These are phyloP conservation scores for Coprinopsis marcescibilis DNA, from an alignment of 768 basidiomycete species.

Conservation along the genomic window DNA sequence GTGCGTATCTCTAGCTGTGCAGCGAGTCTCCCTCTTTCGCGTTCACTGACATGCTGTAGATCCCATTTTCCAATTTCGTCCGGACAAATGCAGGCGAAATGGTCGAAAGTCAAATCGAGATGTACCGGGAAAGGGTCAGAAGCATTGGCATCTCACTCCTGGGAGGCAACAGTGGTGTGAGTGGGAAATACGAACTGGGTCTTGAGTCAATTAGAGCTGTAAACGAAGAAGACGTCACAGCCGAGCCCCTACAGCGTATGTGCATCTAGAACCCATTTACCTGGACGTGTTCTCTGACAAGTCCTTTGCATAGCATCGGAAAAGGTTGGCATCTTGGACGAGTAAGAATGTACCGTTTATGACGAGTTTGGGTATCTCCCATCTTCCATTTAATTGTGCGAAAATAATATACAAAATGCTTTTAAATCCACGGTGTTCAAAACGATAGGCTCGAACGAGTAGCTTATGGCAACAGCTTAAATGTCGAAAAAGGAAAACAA, in stretches of 20 bases:
- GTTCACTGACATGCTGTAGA: conserved; percentile 34
- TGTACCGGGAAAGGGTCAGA: conserved; percentile 70
- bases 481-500: neutral
- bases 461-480: neutral
- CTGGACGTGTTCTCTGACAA: no score
- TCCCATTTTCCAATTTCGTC: conserved; percentile 75
- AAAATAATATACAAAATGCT: conserved; percentile 9
- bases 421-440: conserved; percentile 7
- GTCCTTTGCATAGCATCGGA: neutral
- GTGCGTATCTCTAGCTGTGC: conserved; percentile 37
- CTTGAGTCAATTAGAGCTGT: conserved; percentile 79
- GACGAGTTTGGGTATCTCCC: conserved; percentile 10
- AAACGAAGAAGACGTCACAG: conserved; percentile 60
- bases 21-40: neutral
- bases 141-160: conserved; percentile 85
- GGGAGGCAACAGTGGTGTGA: conserved; percentile 72
- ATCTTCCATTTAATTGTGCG: conserved; percentile 3
- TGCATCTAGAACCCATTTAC: neutral
- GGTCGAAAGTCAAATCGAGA: conserved; percentile 62
- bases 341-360: neutral
- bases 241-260: conserved; percentile 17
- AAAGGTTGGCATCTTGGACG: neutral
- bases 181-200: conserved; percentile 77
- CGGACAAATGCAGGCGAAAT: conserved; percentile 71
- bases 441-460: conserved; percentile 5